Conservation (phyloP, 192 early-diverging fungal species). For the Umbelopsis ramanniana region DNA sequence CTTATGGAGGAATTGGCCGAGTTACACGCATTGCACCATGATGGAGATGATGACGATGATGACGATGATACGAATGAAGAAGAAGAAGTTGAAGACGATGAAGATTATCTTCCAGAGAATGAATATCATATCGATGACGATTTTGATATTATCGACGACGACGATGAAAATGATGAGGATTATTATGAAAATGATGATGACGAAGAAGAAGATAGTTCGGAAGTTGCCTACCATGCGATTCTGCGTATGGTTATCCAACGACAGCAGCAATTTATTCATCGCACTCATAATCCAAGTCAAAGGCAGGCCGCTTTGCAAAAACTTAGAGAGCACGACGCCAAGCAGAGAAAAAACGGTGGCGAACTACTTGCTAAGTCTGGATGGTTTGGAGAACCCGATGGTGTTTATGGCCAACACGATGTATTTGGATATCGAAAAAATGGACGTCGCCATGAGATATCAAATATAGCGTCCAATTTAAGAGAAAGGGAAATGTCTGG, state of each 20-base stretch:
- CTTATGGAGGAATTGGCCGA: too few species aligned
- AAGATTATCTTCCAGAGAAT: slow-evolving; percentile 13
- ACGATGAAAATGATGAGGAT: slow-evolving; percentile 6
- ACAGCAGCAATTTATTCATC: background rate
- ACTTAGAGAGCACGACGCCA: background rate
- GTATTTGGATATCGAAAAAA: background rate
- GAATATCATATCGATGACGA: background rate
- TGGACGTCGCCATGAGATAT: background rate
- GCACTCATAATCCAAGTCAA: background rate
- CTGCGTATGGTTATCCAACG: background rate
- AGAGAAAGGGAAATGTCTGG: slow-evolving; percentile 1
- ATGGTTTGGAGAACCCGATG: slow-evolving; percentile 12
- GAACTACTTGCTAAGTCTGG: background rate
- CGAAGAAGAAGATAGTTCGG: slow-evolving; percentile 26
- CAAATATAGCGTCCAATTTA: background rate
- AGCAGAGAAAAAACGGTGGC: background rate
- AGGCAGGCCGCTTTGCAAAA: background rate
- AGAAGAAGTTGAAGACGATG: slow-evolving; percentile 2
- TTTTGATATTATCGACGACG: slow-evolving; percentile 2
- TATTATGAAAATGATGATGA: slow-evolving; percentile 14
- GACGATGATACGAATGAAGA: slow-evolving; percentile 18
- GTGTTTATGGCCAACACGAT: slow-evolving; percentile 1
- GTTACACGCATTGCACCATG: background rate
- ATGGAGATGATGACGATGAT: slow-evolving; percentile 29
- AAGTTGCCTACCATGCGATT: slow-evolving; percentile 12